Evolutionary conservation across 1,284 basidiomycete species (phyloP), one percentile per base, ranked within the genome.

Genomic region (Leccinum pachyderme): DNA sequence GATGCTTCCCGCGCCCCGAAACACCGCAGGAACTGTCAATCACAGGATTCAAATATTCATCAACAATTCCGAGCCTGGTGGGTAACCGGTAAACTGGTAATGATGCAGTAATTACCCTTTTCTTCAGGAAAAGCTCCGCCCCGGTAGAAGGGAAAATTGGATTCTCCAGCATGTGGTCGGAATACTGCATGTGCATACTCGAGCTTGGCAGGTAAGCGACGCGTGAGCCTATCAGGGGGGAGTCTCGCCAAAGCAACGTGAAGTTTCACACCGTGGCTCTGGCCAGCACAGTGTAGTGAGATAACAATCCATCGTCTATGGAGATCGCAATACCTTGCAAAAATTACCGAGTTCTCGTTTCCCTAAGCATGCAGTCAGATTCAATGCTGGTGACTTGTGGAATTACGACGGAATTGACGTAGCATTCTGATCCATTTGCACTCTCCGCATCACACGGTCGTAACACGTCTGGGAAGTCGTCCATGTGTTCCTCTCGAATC

Each of bases 401-500:
- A 32, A 41, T 50, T 53, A 47, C 15, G 22, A 37, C 41, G 41
- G 39, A 43, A 28, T 55, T 32, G 32, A 47, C 18, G 18, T 18
- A 18, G 13, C 11, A 9, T 3, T 31, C 9, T 41, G 39, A 41
- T 41, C 22, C 22, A 6, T 41, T 13, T 13, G 2, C 18, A 22
- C 37, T 12, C 39, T 31, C 37, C 12, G 22, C 39, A 41, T 41
- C 39, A 12, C 39, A 41, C 39, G 39, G 22, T 41, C 39, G 39
- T 41, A 41, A 41, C 22, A 41, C 39, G 18, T 43, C 49, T 49
- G 51, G 22, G 33, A 55, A 51, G 22, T 31, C 39, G 41, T 15
- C 31, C 7, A 32, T 33, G 37, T 31, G 51, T 60, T 62, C 49
- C 52, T 57, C 44, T 52, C 53, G 49, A 44, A 49, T 31, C 49